Conservation (phyloP, 164 flowering plant species). For the Kingdonia uniflora region DNA sequence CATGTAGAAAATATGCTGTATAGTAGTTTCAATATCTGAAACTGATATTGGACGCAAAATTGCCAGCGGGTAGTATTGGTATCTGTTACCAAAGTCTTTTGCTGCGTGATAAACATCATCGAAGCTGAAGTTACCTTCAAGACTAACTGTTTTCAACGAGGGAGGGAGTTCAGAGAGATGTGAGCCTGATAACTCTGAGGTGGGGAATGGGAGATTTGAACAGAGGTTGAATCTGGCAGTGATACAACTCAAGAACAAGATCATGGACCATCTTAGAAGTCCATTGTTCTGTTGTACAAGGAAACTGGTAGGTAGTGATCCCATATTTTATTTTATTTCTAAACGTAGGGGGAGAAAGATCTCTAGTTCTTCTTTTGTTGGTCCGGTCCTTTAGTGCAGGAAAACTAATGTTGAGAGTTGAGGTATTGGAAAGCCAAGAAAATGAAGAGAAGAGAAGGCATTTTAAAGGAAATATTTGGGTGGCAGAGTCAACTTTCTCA, state of each 20-base stretch:
- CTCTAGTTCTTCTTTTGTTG: background rate
- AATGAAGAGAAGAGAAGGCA: constrained; percentile 24
- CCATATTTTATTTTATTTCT: constrained; percentile 22
- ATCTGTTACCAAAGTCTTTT: constrained; percentile 67
- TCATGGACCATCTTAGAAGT: constrained; percentile 20
- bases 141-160: constrained; percentile 23
- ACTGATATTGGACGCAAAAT: constrained; percentile 59
- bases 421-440: constrained; percentile 18
- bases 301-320: constrained; percentile 15
- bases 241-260: constrained; percentile 33
- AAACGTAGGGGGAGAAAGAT: background rate
- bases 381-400: constrained; percentile 13
- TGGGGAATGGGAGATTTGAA: constrained; percentile 23
- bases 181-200: constrained; percentile 3
- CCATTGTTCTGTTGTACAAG: constrained; percentile 18
- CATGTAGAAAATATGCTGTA: constrained; percentile 41
- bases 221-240: constrained; percentile 26
- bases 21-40: constrained; percentile 44
- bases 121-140: constrained; percentile 43
- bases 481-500: constrained; percentile 33
- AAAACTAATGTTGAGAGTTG: constrained; percentile 5
- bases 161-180: constrained; percentile 10
- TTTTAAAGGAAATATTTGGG: constrained; percentile 47
- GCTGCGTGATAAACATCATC: constrained; percentile 42
- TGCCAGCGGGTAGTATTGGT: constrained; percentile 47